Evolutionary conservation across 345 rosid genomes (phyloP).

Genomic region (Leavenworthia alabamica): DNA sequence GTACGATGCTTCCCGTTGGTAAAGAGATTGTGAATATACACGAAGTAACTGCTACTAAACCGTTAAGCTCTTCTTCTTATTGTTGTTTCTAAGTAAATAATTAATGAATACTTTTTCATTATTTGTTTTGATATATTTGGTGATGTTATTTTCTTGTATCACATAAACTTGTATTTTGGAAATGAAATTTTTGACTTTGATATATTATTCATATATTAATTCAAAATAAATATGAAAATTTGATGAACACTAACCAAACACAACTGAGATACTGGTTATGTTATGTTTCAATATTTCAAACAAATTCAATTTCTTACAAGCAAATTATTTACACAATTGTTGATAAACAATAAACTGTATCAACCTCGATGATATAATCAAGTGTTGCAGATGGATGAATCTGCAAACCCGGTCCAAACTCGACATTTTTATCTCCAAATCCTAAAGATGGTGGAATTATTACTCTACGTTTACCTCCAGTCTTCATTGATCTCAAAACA

Average conservation of each 20-base stretch:
- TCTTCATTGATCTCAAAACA: constrained; percentile 65
- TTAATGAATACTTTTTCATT: not conserved
- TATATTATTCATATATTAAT: not conserved
- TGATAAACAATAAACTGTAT: constrained; percentile 60
- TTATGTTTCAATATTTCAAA: not conserved
- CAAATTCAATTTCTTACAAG: not conserved
- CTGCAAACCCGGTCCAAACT: constrained; percentile 47
- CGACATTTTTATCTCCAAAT: constrained; percentile 62
- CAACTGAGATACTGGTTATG: not conserved
- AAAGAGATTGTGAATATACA: constrained; percentile 49
- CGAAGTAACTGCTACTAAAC: constrained; percentile 69
- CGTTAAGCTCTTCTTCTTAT: constrained; percentile 15
- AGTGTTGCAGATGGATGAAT: constrained; percentile 63
- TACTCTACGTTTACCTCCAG: constrained; percentile 81
- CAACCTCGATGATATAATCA: constrained; percentile 64
- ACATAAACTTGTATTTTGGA: not conserved
- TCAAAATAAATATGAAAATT: not conserved
- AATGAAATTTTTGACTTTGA: constrained; percentile 8
- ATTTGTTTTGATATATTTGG: not conserved
- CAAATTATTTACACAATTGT: not conserved
- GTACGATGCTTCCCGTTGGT: constrained; percentile 34
- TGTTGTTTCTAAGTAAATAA: constrained; percentile 47
- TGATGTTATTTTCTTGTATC: not conserved
- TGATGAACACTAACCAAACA: not conserved
- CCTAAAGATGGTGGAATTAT: constrained; percentile 66